Evolutionary conservation across 2,329 filamentous ascomycete genomes (phyloP), one percentile per base, ranked within the genome.

Genomic region (Ilyonectria destructans): DNA sequence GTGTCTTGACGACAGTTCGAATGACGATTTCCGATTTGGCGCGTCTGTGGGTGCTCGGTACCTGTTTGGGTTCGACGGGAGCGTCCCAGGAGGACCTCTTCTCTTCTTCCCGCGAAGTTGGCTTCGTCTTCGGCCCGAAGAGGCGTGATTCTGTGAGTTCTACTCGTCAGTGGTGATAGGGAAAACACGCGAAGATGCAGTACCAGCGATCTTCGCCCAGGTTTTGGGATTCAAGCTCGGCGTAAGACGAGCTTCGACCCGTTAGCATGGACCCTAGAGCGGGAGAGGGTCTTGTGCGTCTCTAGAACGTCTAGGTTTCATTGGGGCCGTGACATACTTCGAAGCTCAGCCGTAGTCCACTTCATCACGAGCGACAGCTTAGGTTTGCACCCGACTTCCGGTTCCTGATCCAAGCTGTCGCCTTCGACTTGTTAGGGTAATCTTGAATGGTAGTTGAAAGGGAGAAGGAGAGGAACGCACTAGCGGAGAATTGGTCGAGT

Each of bases 141-240:
- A 65, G 17, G 10, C 48, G 56, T 13, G 60, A 67, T 2, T 67
- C 68, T 69, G 31, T 4, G 15, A 43, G 4, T 31, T 7, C 15
- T 8, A 12, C 3, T 6, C 12, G 63, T 63, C 13, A 67, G 62
- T 43, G 13, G 26, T 5, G 6, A 26, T n/a, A 21, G 3, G 21
- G 13, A 4, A 19, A 43, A 19, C 10, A 19, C 6, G 13, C 10
- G 15, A 40, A 19, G 12, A 21, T 43, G 19, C 49, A 43, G 10
- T 57, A 60, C 67, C 55, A n/a, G 58, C n/a, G 29, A 67, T 49
- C 52, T 58, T 69, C 12, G 57, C 13, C 64, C 64, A 67, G 13
- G 46, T 26, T 26, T 64, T 67, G 23, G 56, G 29, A 7, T 57
- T 61, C 46, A 65, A 29, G 10, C 37, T 58, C 6, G 61, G 64